Percentiles rank a stretch among this genome's conserved stretches.
Evolutionary conservation across 257 asterid species (phyloP).

Genomic region (Ilex aquifolium): DNA sequence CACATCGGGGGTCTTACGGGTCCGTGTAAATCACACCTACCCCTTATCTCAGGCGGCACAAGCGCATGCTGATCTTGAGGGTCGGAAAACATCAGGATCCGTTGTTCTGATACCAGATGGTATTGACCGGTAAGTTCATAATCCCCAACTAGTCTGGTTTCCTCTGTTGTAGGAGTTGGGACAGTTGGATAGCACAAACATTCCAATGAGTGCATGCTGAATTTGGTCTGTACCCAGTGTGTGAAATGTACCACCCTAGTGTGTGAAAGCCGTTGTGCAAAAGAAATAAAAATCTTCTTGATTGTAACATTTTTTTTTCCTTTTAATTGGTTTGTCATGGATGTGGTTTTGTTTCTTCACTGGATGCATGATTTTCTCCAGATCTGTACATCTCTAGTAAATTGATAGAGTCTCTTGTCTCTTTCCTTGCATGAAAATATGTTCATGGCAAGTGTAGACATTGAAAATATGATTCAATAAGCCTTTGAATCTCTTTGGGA

Average conservation of each 20-base stretch:
- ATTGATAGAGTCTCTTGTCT: too few species aligned
- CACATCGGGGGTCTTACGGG: slow-evolving; percentile 51
- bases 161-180: not conserved
- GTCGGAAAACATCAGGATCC: slow-evolving; percentile 75
- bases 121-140: not conserved
- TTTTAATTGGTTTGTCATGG: too few species aligned
- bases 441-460: too few species aligned
- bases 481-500: too few species aligned
- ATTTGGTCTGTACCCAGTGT: not conserved
- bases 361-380: too few species aligned
- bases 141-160: not conserved
- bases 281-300: too few species aligned
- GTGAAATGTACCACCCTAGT: not conserved
- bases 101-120: slow-evolving; percentile 67
- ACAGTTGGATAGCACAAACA: not conserved
- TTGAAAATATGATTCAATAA: too few species aligned
- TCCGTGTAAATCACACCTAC: slow-evolving; percentile 68
- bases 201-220: not conserved
- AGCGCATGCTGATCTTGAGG: slow-evolving; percentile 86
- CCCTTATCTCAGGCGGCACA: slow-evolving; percentile 70
- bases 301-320: too few species aligned
- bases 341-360: too few species aligned
- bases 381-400: too few species aligned
- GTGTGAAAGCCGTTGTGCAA: not conserved
- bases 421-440: too few species aligned